Base-by-base conservation (phyloP, 345 rosid species). In the Turnera subulata region DNA sequence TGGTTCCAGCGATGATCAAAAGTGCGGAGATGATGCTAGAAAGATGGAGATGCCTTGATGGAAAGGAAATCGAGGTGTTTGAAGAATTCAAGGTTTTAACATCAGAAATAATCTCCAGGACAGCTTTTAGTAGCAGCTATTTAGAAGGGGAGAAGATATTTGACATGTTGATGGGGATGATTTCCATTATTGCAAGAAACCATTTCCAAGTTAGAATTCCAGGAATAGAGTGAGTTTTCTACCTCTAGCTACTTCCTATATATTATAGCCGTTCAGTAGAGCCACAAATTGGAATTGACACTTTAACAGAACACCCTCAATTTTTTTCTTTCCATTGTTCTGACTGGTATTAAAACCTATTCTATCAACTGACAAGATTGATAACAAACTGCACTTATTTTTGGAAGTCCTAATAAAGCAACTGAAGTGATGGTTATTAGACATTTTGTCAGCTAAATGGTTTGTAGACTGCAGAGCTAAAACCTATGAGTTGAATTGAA, bases 71-170 rank as follows among this genome's bases (percentile, higher is more conserved):
- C 15, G 66, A 62, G 15, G 33, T 62, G 26, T 33, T 10, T 17
- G 22, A 44, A 14, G 66, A 62, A 24, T 62, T 62, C 17, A 62
- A 22, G 29, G 7, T 62, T 46, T 37, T 62, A 37, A 53, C 66
- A 4, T 44, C 66, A 62, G n/a, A n/a, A n/a, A n/a, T n/a, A n/a
- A n/a, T n/a, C n/a, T n/a, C n/a, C n/a, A n/a, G n/a, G n/a, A n/a
- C 66, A 26, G 66, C 66, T 43, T 62, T 62, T 32, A 58, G 66
- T 10, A 62, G 52, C 43, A 53, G 53, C 7, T 62, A 62, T 24
- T 24, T 55, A 21, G 62, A 55, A 48, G 68, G 61, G 10, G 11
- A 55, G 26, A 19, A 56, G 11, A 17, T 53, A 17, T 55, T 55
- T 20, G 55, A 55, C 17, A 37, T 55, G 68, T 32, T 64, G 1